Conservation (phyloP, 2,329 filamentous ascomycete species). For the Pestalotiopsis sp. region DNA sequence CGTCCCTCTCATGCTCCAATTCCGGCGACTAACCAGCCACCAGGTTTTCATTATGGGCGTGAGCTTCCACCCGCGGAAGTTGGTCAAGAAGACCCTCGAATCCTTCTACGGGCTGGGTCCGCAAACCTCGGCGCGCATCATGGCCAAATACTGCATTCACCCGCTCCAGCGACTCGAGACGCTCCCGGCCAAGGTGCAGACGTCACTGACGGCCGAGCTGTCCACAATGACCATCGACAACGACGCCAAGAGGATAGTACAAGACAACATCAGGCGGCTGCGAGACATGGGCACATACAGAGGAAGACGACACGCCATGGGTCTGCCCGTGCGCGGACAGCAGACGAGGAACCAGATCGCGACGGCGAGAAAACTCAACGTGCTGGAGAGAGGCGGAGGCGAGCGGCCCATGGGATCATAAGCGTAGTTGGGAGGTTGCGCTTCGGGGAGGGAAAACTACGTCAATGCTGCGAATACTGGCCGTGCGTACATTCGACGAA, state of each 20-base stretch:
- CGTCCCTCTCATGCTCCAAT: too few relatives aligned
- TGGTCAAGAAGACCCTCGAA: conserved; percentile 83
- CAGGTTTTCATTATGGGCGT: conserved; percentile 84
- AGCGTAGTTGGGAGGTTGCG: not conserved
- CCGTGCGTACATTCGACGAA: not conserved
- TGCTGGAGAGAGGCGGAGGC: conserved; percentile 49
- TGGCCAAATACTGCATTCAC: conserved; percentile 89
- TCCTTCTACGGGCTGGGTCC: conserved; percentile 85
- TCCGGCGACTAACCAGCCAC: not conserved
- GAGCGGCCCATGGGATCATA: conserved; percentile 8
- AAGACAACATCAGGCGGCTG: conserved; percentile 83
- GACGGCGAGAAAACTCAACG: conserved; percentile 65
- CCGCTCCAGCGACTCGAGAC: conserved; percentile 77
- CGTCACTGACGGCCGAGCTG: conserved; percentile 81
- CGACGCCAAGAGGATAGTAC: conserved; percentile 74
- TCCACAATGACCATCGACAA: conserved; percentile 93
- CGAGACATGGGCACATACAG: conserved; percentile 91
- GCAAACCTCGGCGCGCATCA: conserved; percentile 69
- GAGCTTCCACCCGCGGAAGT: conserved; percentile 80
- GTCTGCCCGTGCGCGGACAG: conserved; percentile 88
- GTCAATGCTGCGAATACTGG: not conserved
- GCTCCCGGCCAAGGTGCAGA: conserved; percentile 74
- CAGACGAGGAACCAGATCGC: conserved; percentile 75
- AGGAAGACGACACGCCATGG: conserved; percentile 89
- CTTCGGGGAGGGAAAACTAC: not conserved